Conservation (phyloP, 2,329 filamentous ascomycete genomes). For the Plenodomus tracheiphilus region DNA sequence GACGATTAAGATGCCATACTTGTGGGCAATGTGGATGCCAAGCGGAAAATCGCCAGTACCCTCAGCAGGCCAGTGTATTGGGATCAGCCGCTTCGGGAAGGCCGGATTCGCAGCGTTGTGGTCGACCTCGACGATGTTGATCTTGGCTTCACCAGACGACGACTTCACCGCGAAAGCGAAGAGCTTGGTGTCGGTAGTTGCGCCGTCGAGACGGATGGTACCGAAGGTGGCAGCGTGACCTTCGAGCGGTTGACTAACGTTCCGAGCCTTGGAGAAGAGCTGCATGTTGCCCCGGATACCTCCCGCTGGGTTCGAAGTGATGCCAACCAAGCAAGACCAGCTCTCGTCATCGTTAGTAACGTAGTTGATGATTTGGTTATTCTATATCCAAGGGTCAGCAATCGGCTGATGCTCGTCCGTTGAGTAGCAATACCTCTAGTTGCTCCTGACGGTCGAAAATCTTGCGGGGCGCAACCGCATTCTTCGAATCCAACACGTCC, state of each 20-base stretch:
- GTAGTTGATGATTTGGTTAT: slow-evolving; percentile 99
- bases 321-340: slow-evolving; percentile 98
- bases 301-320: slow-evolving; percentile 88
- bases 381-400: slow-evolving; percentile 54
- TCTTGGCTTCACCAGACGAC: slow-evolving; percentile 79
- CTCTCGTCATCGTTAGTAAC: slow-evolving; percentile 93
- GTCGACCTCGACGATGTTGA: slow-evolving; percentile 97
- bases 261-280: slow-evolving; percentile 92
- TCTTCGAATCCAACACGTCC: slow-evolving; percentile 88
- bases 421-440: slow-evolving; percentile 67
- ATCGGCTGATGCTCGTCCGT: neutral
- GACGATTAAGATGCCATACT: slow-evolving; percentile 95
- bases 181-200: slow-evolving; percentile 86
- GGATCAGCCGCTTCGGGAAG: slow-evolving; percentile 94
- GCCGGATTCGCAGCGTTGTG: slow-evolving; percentile 85
- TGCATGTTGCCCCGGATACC: slow-evolving; percentile 96
- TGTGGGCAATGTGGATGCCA: slow-evolving; percentile 93
- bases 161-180: slow-evolving; percentile 96
- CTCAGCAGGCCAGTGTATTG: slow-evolving; percentile 96
- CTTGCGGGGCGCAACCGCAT: slow-evolving; percentile 76
- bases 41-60: slow-evolving; percentile 97
- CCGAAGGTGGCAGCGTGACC: slow-evolving; percentile 96
- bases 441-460: slow-evolving; percentile 94
- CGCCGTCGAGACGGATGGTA: slow-evolving; percentile 84
- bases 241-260: slow-evolving; percentile 97